Conservation (phyloP, 2,329 filamentous ascomycete species). For the Arthrobotrys sinensis region DNA sequence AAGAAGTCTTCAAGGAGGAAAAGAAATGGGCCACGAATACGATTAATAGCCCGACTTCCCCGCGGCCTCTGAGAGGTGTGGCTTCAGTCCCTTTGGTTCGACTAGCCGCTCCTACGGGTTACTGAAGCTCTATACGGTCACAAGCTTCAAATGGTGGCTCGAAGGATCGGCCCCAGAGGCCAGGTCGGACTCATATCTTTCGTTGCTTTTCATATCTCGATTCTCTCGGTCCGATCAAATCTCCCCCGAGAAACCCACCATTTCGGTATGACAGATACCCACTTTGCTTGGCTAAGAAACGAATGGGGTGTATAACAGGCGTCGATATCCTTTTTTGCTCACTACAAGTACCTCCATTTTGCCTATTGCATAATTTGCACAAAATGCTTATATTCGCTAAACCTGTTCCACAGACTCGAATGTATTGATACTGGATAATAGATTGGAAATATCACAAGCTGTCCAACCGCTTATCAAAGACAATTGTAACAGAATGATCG, state of each 20-base stretch:
- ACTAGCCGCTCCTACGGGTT: neutral
- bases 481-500: constrained; percentile 5
- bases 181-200: neutral
- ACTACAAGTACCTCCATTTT: constrained; percentile 43
- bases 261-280: constrained; percentile 38
- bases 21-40: constrained; percentile 57
- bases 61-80: neutral
- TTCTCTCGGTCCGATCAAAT: constrained; percentile 33
- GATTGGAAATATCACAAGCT: constrained; percentile 45
- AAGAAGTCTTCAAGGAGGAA: constrained; percentile 62
- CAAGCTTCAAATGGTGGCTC: neutral
- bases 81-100: neutral
- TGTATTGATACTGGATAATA: constrained; percentile 44
- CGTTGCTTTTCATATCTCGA: constrained; percentile 18
- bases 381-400: constrained; percentile 38
- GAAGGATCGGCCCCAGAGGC: neutral
- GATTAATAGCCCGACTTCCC: constrained; percentile 29
- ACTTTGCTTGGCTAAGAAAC: constrained; percentile 23
- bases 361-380: constrained; percentile 32
- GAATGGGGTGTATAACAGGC: constrained; percentile 28
- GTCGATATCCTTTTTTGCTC: constrained; percentile 26
- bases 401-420: constrained; percentile 53
- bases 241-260: constrained; percentile 30
- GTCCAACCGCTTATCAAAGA: constrained; percentile 34
- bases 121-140: neutral